These are phyloP conservation scores for Phanerodontia chrysosporium DNA, from an alignment of 768 basidiomycete genomes.

Conservation along the genomic window DNA sequence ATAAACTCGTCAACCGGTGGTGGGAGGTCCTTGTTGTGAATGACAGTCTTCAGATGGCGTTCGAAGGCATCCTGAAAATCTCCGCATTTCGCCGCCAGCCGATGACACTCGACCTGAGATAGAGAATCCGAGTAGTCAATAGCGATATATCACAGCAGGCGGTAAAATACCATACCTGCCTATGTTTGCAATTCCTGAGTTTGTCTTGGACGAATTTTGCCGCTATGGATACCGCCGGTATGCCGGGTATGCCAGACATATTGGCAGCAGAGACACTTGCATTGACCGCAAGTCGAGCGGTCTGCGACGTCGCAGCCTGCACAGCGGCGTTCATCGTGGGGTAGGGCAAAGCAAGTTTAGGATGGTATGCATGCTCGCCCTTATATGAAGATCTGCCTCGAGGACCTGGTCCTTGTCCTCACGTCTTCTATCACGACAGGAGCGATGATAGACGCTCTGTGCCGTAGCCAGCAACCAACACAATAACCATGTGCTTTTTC, in stretches of 20 bases:
- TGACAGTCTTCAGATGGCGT: not conserved
- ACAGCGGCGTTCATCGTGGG: not conserved
- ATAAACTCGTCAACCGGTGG: not conserved
- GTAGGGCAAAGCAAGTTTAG: no score
- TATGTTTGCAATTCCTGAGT: not conserved
- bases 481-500: no score
- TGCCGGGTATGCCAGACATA: not conserved
- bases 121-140: no score
- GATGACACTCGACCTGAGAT: not conserved
- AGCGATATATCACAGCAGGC: no score
- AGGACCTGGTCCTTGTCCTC: constrained; percentile 1
- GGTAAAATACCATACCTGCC: not conserved
- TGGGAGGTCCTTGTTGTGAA: not conserved
- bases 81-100: not conserved
- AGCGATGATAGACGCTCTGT: not conserved
- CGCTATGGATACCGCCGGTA: not conserved
- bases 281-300: not conserved
- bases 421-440: not conserved
- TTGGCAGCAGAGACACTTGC: not conserved
- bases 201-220: not conserved
- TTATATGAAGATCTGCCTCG: not conserved
- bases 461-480: no score
- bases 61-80: not conserved
- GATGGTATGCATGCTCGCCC: no score
- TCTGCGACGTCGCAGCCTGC: not conserved